These are phyloP conservation scores for Alternaria tenuissima DNA, from an alignment of 2,329 filamentous ascomycete species.

Conservation along the genomic window DNA sequence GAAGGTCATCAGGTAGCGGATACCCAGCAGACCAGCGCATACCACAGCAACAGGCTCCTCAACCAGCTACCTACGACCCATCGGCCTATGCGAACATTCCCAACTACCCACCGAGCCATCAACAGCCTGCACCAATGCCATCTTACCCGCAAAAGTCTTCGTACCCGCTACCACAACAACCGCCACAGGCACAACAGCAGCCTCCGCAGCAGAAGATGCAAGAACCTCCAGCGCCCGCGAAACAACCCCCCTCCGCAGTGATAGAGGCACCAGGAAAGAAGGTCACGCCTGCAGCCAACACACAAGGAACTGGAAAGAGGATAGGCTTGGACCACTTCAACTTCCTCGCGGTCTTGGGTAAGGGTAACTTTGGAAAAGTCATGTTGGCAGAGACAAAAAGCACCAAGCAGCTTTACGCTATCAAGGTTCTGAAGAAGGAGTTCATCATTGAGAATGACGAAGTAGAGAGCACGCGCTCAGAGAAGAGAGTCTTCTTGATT, in stretches of 20 bases:
- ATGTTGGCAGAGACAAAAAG: constrained; percentile 98
- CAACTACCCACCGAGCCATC: constrained; percentile 45
- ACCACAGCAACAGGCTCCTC: constrained; percentile 54
- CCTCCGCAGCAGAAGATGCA: constrained; percentile 52
- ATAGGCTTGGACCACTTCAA: constrained; percentile 99
- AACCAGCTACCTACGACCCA: constrained; percentile 76
- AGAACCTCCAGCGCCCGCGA: constrained; percentile 35
- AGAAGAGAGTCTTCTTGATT: constrained; percentile 96
- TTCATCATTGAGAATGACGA: constrained; percentile 99
- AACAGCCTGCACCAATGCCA: constrained; percentile 41
- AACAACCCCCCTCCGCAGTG: constrained; percentile 45
- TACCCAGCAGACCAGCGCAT: constrained; percentile 53
- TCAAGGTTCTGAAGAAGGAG: constrained; percentile 99
- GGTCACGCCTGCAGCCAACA: constrained; percentile 72
- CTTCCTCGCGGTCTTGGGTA: constrained; percentile 96
- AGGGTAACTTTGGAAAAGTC: constrained; percentile 99
- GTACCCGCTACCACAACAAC: constrained; percentile 48
- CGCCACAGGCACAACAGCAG: constrained; percentile 61
- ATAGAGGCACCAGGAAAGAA: constrained; percentile 56
- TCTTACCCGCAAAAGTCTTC: constrained; percentile 48
- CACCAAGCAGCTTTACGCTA: constrained; percentile 90
- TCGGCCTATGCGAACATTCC: constrained; percentile 71
- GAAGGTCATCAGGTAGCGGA: constrained; percentile 43
- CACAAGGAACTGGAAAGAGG: constrained; percentile 76
- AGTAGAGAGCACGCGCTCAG: constrained; percentile 95